A percentile compares a stretch with the other conserved stretches of the same genome.
phyloP scores from a whole-genome alignment of 345 rosid species.

The Dipteronia sinensis region DNA sequence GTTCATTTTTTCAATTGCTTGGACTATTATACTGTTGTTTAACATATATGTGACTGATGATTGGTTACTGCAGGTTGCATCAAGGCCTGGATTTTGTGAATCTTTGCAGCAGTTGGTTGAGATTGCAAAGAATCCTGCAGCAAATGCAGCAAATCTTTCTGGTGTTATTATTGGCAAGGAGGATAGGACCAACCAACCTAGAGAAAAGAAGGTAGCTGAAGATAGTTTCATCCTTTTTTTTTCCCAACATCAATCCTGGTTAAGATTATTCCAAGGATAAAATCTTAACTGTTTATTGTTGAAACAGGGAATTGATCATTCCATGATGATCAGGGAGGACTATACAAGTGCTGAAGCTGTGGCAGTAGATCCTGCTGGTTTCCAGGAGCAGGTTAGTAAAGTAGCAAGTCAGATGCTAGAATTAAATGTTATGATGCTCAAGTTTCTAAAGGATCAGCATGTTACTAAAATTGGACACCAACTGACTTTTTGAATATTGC shows the following conservation, averaged over 20 bases:
- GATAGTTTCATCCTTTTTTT: not conserved
- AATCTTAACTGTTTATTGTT: not conserved
- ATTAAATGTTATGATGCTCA: not conserved
- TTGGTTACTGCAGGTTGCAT: constrained; percentile 26
- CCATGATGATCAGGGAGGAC: constrained; percentile 29
- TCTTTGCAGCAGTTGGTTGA: constrained; percentile 42
- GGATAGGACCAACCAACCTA: constrained; percentile 8
- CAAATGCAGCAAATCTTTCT: constrained; percentile 19
- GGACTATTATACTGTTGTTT: not conserved
- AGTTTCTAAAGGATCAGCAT: not conserved
- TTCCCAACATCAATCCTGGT: not conserved
- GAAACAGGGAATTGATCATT: constrained; percentile 1
- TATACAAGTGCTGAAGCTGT: constrained; percentile 18
- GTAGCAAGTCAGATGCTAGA: not conserved
- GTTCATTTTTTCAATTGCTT: not conserved
- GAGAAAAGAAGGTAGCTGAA: constrained; percentile 30
- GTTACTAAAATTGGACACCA: not conserved
- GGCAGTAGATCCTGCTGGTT: constrained; percentile 39
- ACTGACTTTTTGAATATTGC: not conserved
- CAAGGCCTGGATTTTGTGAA: constrained; percentile 34
- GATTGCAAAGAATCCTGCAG: constrained; percentile 38
- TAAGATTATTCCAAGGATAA: not conserved
- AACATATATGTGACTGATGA: not conserved
- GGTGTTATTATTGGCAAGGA: not conserved
- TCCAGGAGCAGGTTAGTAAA: constrained; percentile 34